phyloP scores from a whole-genome alignment of 257 asterid genomes.

The Parsonsia alboflavescens region DNA sequence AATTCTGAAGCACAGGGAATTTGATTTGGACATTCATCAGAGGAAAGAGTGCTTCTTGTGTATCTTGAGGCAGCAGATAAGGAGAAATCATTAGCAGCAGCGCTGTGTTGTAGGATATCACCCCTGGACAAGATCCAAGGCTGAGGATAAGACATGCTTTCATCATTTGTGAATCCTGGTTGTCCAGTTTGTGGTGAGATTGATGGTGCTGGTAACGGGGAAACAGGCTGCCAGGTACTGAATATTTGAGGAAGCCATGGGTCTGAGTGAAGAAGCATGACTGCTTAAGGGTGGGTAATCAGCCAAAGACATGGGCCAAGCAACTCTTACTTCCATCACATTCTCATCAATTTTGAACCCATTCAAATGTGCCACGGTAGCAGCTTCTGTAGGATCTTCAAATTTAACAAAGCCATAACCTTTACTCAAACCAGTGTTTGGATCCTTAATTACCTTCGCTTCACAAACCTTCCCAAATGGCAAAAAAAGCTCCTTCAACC shows the following conservation, averaged over 20 bases:
- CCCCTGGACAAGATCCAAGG: not conserved
- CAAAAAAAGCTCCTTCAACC: constrained; percentile 29
- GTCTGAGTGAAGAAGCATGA: not conserved
- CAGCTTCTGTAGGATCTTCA: constrained; percentile 20
- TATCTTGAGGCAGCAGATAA: not conserved
- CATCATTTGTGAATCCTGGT: not conserved
- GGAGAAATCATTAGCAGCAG: not conserved
- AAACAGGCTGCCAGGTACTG: not conserved
- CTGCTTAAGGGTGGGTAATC: not conserved
- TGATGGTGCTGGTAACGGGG: not conserved
- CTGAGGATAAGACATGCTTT: not conserved
- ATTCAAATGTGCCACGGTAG: constrained; percentile 29
- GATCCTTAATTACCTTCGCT: constrained; percentile 25
- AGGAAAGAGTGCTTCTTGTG: not conserved
- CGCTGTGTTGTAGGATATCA: not conserved
- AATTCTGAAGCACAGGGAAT: not conserved
- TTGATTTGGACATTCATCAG: not conserved
- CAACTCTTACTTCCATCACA: constrained; percentile 29
- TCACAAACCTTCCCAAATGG: constrained; percentile 30
- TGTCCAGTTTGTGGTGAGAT: not conserved
- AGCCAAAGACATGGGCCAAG: constrained; percentile 20
- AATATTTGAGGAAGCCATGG: not conserved
- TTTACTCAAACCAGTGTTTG: constrained; percentile 28
- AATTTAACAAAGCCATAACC: constrained; percentile 37
- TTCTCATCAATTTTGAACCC: constrained; percentile 31